phyloP scores from a whole-genome alignment of 2,329 filamentous ascomycete genomes.

The Cercospora sp. region DNA sequence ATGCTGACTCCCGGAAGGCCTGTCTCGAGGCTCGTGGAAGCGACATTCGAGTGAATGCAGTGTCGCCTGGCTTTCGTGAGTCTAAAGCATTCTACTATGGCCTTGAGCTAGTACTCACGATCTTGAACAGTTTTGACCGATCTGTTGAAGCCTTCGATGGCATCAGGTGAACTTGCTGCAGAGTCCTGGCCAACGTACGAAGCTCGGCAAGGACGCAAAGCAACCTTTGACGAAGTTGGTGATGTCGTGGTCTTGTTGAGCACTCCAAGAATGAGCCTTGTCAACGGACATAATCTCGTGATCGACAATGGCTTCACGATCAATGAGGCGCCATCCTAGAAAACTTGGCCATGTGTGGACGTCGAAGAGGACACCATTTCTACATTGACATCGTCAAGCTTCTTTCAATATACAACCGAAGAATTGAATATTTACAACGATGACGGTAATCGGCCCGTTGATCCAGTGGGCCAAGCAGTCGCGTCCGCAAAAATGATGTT shows the following conservation, averaged over 20 bases:
- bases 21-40: conserved; percentile 37
- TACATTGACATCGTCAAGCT: background rate
- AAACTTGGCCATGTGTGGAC: background rate
- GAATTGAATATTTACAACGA: background rate
- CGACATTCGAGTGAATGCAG: conserved; percentile 40
- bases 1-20: conserved; percentile 3
- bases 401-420: background rate
- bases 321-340: conserved; percentile 22
- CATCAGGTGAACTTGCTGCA: conserved; percentile 14
- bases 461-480: background rate
- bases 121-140: conserved; percentile 24
- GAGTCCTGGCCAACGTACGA: conserved; percentile 27
- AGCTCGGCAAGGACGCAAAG: conserved; percentile 28
- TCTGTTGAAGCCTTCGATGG: conserved; percentile 23
- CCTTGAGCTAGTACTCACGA: background rate
- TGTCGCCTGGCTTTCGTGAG: conserved; percentile 36
- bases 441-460: background rate
- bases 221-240: conserved; percentile 30
- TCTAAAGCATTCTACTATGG: background rate
- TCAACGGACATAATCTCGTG: conserved; percentile 31
- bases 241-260: conserved; percentile 33
- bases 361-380: background rate
- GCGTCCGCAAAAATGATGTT: background rate
- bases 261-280: conserved; percentile 31
- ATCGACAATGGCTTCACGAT: conserved; percentile 31